Base-by-base conservation (phyloP, 331 rosid genomes). In the Spiraea crenata region DNA sequence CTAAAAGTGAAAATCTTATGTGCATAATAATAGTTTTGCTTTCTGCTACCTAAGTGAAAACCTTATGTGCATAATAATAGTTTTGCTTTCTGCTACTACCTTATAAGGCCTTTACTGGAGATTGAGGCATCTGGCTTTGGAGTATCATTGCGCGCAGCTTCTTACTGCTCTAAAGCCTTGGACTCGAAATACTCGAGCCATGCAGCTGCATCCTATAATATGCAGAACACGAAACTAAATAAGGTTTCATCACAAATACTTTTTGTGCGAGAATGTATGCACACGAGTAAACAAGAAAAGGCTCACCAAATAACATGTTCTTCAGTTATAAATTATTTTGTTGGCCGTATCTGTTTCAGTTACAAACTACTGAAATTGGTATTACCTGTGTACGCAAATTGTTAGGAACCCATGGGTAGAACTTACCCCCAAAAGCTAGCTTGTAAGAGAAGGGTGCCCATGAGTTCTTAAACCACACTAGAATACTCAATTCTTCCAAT, bases 131-230 rank as follows among this genome's bases (percentile, higher is more conserved):
- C 99, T 75, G 99, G 92, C 81, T 93, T 91, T 57, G 99, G 99
- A 63, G 99, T 89, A 71, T 97, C 99, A 66, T 89, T 91, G 35
- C 97, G 90, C 35, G 97, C 97, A 82, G 99, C 99, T 80, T 93
- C 99, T 81, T 91, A 97, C 82, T 93, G 99, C 86, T 93, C 99
- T 57, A 93, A 71, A 84, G 99, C 96, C 87, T 93, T 93, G 37
- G 99, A 93, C 86, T 93, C 99, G 6, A 91, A 93, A 86, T 93
- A 93, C 83, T 93, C 97, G 5, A 93, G 96, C 99, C 99, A 93
- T 63, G 99, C 99, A 77, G 97, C 93, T 37, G 99, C 97, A 82
- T 93, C 99, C 99, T 93, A 77, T 49, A 81, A 71, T 65, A 55
- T 49, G 76, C 65, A 35, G 19, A 40, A 44, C 8, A 69, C 14